Conservation (phyloP, 176 grass and related monocot species). For the Carex myosuroides region DNA sequence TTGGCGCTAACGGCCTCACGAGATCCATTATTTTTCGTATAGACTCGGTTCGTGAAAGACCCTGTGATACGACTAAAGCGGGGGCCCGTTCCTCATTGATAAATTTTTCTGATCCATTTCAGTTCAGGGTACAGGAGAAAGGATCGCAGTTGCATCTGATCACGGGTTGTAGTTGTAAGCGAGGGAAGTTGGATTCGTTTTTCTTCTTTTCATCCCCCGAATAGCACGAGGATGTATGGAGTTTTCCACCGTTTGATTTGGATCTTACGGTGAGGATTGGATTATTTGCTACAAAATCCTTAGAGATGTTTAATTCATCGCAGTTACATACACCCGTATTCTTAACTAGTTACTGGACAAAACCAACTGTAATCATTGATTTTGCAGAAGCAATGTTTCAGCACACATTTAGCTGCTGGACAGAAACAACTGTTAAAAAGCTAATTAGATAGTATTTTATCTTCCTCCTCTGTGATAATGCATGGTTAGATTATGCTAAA, state of each 20-base stretch:
- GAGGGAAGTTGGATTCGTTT: not conserved
- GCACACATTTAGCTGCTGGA: too few relatives aligned
- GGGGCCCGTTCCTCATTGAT: not conserved
- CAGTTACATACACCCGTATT: too few relatives aligned
- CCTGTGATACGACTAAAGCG: not conserved
- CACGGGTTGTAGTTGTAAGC: not conserved
- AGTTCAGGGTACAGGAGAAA: not conserved
- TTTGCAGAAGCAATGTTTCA: too few relatives aligned
- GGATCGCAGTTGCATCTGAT: not conserved
- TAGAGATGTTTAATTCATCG: not conserved
- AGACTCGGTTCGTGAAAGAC: not conserved
- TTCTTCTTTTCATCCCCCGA: not conserved
- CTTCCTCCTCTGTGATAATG: too few relatives aligned
- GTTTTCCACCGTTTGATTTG: not conserved
- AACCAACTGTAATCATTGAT: too few relatives aligned
- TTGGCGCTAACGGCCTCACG: slow-evolving; percentile 21
- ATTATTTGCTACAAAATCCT: not conserved
- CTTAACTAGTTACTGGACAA: too few relatives aligned
- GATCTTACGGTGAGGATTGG: not conserved
- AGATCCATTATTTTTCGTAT: not conserved
- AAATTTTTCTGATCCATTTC: not conserved
- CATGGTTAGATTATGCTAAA: not conserved
- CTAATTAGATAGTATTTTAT: too few relatives aligned
- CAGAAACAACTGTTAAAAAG: too few relatives aligned
- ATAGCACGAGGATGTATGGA: not conserved